Percentiles rank a stretch among this genome's conserved stretches.
phyloP scores from a whole-genome alignment of 768 basidiomycete species.

The Hydnomerulius pinastri region DNA sequence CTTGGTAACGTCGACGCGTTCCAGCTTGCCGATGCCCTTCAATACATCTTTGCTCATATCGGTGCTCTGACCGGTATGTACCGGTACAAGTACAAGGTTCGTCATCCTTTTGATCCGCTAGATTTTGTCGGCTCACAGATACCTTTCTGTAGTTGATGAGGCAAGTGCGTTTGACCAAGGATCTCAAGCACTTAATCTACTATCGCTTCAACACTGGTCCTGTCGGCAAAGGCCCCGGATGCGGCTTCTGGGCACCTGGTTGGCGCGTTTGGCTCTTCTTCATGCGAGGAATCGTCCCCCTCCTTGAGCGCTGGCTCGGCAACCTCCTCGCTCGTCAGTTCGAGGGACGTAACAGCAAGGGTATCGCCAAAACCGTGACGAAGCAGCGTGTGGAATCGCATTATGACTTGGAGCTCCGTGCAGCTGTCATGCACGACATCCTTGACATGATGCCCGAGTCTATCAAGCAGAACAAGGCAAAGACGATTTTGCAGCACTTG shows the following conservation, averaged over 20 bases:
- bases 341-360: conserved; percentile 96
- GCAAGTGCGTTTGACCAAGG: conserved; percentile 99
- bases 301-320: conserved; percentile 96
- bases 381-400: conserved; percentile 99
- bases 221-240: conserved; percentile 98
- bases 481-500: conserved; percentile 96
- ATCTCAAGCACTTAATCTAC: conserved; percentile 96
- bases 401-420: conserved; percentile 95
- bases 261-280: conserved; percentile 99
- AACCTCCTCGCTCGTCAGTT: conserved; percentile 98
- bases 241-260: conserved; percentile 99
- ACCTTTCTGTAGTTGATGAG: conserved; percentile 75
- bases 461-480: conserved; percentile 99
- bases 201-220: conserved; percentile 99
- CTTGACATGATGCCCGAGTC: conserved; percentile 99
- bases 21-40: conserved; percentile 96
- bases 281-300: conserved; percentile 97
- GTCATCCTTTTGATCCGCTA: conserved; percentile 13
- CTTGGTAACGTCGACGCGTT: conserved; percentile 99
- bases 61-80: conserved; percentile 99
- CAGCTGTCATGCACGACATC: conserved; percentile 99
- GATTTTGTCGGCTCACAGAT: conserved; percentile 7
- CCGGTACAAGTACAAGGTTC: conserved; percentile 97
- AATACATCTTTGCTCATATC: conserved; percentile 97
- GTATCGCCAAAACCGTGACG: conserved; percentile 96